Base-by-base conservation (phyloP, 768 basidiomycete species). In the Agaricus bisporus region DNA sequence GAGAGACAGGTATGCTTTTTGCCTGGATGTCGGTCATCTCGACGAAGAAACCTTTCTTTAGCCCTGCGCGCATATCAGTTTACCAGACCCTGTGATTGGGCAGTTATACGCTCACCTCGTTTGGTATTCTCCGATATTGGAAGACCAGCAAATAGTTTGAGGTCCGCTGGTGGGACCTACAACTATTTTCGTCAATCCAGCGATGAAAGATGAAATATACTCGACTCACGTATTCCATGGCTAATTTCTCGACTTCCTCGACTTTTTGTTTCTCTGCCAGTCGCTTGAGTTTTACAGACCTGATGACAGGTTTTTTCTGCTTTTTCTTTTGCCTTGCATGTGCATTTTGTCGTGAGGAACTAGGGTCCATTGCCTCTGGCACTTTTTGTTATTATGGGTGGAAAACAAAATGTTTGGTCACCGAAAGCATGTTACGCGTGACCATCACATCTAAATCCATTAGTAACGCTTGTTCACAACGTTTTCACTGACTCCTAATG, bases 11-110 rank as follows among this genome's bases (percentile, higher is more conserved):
- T 36, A 99, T 86, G 37, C 94, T 88, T 66, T 91, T 78, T 39
- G 85, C 83, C 66, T 99, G 97, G 0, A 99, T 92, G 41, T 92
- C 87, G 0, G 95, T 97, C 80, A 93, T 92, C 18, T 87, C 76
- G 41, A 85, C 76, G 61, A 94, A 97, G 63, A 83, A 92, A 0
- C 85, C 82, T 56, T 90, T 88, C 71, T 90, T 91, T 35, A 98
- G 73, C 14, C 94, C 94, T 91, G 52, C 11, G 18, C 15, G 47
- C 38, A 41, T 8, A 29, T 50, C 45, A 9, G 37, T 42, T 10
- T 10, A 28, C 9, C 0, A 49, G 10, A 25, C 25, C 11, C 32
- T 36, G n/a, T 15, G 18, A 36, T 52, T 35, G 5, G 12, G 43
- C 25, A 15, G 45, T 12, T 17, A 14, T 8, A 2, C 28, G 18